Evolutionary conservation across 2,329 filamentous ascomycete species (phyloP).

Genomic region (Aaosphaeria pasadenensis): DNA sequence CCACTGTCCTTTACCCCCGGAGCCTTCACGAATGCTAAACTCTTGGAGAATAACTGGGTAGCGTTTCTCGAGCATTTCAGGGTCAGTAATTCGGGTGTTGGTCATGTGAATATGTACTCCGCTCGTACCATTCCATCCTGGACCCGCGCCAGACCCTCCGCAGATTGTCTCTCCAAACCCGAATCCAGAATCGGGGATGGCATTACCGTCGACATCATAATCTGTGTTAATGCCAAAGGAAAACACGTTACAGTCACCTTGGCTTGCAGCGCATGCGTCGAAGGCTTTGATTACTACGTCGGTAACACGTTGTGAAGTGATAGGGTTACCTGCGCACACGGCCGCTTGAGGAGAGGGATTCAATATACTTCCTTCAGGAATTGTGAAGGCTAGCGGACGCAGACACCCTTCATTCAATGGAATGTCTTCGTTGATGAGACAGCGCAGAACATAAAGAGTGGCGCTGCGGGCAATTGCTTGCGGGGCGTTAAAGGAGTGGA

Average conservation of each 20-base stretch:
- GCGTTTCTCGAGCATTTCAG: constrained; percentile 33
- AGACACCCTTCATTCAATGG: constrained; percentile 36
- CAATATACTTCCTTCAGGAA: constrained; percentile 25
- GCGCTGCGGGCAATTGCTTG: constrained; percentile 36
- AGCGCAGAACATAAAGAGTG: constrained; percentile 23
- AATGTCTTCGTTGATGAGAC: constrained; percentile 28
- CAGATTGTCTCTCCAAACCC: constrained; percentile 36
- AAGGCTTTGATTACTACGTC: constrained; percentile 33
- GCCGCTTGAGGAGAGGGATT: constrained; percentile 24
- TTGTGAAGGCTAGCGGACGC: constrained; percentile 17
- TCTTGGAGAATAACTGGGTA: constrained; percentile 33
- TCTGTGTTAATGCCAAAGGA: constrained; percentile 25
- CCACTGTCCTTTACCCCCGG: constrained; percentile 24
- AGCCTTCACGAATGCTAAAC: constrained; percentile 28
- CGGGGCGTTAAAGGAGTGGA: constrained; percentile 37
- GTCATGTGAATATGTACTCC: constrained; percentile 38
- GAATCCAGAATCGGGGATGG: constrained; percentile 21
- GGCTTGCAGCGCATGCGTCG: constrained; percentile 24
- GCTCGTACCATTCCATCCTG: constrained; percentile 26
- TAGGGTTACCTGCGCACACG: constrained; percentile 26
- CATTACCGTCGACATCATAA: constrained; percentile 11
- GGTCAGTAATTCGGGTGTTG: constrained; percentile 37
- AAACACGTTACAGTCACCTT: constrained; percentile 30
- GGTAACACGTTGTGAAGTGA: constrained; percentile 30
- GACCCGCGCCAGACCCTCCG: constrained; percentile 34